Evolutionary conservation across 1,284 basidiomycete genomes (phyloP).

Genomic region (Sphaerobolus stellatus): DNA sequence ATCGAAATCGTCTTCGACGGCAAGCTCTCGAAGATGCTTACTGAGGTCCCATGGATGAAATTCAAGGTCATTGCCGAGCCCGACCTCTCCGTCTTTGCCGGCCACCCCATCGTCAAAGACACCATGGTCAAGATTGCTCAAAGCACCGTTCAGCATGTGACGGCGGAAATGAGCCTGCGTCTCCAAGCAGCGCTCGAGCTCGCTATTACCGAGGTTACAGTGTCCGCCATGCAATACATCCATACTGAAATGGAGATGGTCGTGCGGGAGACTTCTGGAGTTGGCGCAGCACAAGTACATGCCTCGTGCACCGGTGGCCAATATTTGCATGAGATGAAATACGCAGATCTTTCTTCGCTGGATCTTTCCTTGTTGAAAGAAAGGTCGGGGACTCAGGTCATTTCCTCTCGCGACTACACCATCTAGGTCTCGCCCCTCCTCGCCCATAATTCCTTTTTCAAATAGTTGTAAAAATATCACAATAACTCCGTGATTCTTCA

Average conservation of each 20-base stretch:
- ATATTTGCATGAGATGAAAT: not conserved
- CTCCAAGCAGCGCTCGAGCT: not conserved
- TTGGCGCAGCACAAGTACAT: not conserved
- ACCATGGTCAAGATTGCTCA: not conserved
- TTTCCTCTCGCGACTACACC: no score
- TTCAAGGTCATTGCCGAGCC: not conserved
- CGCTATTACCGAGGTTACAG: not conserved
- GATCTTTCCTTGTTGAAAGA: no score
- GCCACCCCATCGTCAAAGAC: not conserved
- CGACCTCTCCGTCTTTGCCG: not conserved
- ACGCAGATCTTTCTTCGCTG: no score
- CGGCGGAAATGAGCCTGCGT: not conserved
- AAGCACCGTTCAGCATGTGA: not conserved
- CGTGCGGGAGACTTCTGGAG: not conserved
- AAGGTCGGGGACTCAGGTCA: no score
- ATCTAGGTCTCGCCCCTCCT: no score
- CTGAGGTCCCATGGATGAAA: not conserved
- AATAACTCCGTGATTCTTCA: no score
- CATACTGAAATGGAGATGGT: not conserved
- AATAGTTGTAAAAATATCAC: no score
- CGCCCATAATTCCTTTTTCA: no score
- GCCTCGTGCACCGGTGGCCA: not conserved
- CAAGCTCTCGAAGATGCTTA: not conserved
- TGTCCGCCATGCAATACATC: not conserved
- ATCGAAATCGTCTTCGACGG: not conserved